Evolutionary conservation across 768 basidiomycete species (phyloP).

Genomic region (Pleurotus platypus): DNA sequence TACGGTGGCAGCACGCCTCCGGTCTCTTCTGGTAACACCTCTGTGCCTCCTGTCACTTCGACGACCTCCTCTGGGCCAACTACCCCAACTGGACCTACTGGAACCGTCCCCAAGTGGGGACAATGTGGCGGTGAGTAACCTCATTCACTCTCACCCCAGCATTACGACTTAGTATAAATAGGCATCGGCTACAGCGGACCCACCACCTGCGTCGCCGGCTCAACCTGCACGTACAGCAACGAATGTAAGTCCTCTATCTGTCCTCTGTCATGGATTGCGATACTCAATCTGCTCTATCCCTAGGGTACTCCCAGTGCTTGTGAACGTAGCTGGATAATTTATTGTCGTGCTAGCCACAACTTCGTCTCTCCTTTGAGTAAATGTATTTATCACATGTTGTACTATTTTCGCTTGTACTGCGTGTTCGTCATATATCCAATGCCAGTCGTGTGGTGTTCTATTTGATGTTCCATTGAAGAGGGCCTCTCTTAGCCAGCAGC

Average conservation of each 20-base stretch:
- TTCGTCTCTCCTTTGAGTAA: too few species aligned
- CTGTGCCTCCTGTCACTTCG: neutral
- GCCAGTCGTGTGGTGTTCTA: too few species aligned
- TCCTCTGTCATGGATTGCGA: neutral
- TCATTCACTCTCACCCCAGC: neutral
- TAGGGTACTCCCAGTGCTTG: conserved; percentile 45
- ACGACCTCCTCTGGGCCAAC: neutral
- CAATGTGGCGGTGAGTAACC: conserved; percentile 2
- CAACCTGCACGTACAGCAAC: conserved; percentile 32
- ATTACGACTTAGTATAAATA: too few species aligned
- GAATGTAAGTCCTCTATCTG: conserved; percentile 29
- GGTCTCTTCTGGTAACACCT: neutral
- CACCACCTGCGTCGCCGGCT: conserved; percentile 33
- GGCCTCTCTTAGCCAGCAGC: too few species aligned
- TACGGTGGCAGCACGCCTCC: neutral
- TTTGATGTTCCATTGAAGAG: too few species aligned
- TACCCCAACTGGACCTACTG: neutral
- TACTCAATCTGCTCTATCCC: neutral
- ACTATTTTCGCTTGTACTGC: too few species aligned
- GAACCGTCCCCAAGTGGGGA: conserved; percentile 2
- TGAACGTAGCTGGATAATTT: neutral
- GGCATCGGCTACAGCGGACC: conserved; percentile 35
- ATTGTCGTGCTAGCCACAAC: too few species aligned
- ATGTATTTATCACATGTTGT: too few species aligned
- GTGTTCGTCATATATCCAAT: too few species aligned